Evolutionary conservation across 495 filamentous ascomycete genomes (phyloP).

Genomic region (Zalerion maritima): DNA sequence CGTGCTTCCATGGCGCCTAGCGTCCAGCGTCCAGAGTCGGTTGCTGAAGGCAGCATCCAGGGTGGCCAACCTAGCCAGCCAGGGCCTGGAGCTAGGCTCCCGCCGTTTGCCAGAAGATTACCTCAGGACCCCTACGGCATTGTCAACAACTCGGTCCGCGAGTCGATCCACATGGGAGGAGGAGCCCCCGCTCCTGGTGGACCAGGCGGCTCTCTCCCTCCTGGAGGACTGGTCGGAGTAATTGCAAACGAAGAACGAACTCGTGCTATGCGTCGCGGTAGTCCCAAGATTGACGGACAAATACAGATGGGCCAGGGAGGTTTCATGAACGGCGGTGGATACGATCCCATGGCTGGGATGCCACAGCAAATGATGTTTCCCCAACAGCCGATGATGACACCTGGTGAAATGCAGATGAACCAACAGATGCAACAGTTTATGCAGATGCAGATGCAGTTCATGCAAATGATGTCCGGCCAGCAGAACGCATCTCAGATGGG

Average conservation of each 20-base stretch:
- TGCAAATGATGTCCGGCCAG: slow-evolving; percentile 56
- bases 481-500: slow-evolving; percentile 12
- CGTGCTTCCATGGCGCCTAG: slow-evolving; percentile 27
- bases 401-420: slow-evolving; percentile 66
- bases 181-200: slow-evolving; percentile 31
- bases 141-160: slow-evolving; percentile 57
- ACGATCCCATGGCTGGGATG: slow-evolving; percentile 30
- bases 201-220: slow-evolving; percentile 25
- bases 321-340: slow-evolving; percentile 19
- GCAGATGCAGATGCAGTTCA: slow-evolving; percentile 90
- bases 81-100: slow-evolving; percentile 39
- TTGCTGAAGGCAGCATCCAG: slow-evolving; percentile 9
- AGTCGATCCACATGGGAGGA: slow-evolving; percentile 59
- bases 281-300: slow-evolving; percentile 42
- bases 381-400: slow-evolving; percentile 29
- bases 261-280: slow-evolving; percentile 62
- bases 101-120: slow-evolving; percentile 74
- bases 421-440: slow-evolving; percentile 83
- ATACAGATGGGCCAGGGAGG: slow-evolving; percentile 20
- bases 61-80: slow-evolving; percentile 7
- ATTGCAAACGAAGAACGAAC: slow-evolving; percentile 76
- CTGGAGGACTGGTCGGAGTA: slow-evolving; percentile 76
- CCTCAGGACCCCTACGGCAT: slow-evolving; percentile 82
- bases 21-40: slow-evolving; percentile 17
- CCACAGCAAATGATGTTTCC: slow-evolving; percentile 35